Evolutionary conservation across 2,329 filamentous ascomycete species (phyloP).

Genomic region (Dactylellina drechsleri): DNA sequence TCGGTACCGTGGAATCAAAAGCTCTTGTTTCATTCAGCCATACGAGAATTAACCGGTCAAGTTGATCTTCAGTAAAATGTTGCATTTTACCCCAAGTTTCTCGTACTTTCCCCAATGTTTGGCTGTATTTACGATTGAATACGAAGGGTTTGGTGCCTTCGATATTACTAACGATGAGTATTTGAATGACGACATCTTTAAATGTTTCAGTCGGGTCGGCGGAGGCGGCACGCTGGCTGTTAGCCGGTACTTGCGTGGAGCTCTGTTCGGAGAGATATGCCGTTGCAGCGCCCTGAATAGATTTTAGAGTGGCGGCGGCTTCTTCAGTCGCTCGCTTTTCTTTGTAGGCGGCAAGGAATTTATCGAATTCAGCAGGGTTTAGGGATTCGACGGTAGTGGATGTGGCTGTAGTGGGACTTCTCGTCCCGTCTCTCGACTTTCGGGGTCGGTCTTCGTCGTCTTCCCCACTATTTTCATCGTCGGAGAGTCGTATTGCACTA

Average conservation of each 20-base stretch:
- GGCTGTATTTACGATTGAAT: slow-evolving; percentile 39
- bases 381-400: slow-evolving; percentile 6
- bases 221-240: slow-evolving; percentile 29
- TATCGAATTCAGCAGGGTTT: slow-evolving; percentile 39
- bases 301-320: slow-evolving; percentile 13
- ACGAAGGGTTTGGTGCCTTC: slow-evolving; percentile 32
- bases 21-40: slow-evolving; percentile 47
- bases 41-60: slow-evolving; percentile 26
- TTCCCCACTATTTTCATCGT: slow-evolving; percentile 18
- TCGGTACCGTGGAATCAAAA: slow-evolving; percentile 45
- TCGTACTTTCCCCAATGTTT: slow-evolving; percentile 43
- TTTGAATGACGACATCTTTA: slow-evolving; percentile 42
- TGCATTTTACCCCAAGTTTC: slow-evolving; percentile 43
- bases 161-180: slow-evolving; percentile 44
- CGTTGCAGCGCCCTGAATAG: background rate
- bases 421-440: slow-evolving; percentile 13
- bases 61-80: slow-evolving; percentile 22
- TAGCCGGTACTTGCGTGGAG: background rate
- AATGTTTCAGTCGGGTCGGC: slow-evolving; percentile 21
- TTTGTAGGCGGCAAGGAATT: slow-evolving; percentile 33
- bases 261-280: background rate
- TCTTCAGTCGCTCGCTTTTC: slow-evolving; percentile 17
- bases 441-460: slow-evolving; percentile 15
- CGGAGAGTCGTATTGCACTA: slow-evolving; percentile 8
- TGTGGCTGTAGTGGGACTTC: background rate